Base-by-base conservation (phyloP, 768 basidiomycete species). In the Mycena metata region DNA sequence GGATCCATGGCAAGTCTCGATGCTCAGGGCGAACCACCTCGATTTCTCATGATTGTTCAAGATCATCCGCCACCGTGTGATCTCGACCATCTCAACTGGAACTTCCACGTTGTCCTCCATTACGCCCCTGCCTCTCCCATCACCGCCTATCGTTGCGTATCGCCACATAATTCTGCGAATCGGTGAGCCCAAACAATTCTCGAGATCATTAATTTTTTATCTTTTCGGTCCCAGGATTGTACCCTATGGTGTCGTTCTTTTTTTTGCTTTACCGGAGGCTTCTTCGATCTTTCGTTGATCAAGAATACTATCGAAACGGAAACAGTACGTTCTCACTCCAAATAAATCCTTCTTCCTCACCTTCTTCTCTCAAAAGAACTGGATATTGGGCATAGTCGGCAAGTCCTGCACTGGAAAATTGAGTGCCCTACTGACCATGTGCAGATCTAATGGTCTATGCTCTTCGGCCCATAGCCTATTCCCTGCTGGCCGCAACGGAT, bases 161-260 rank as follows among this genome's bases (percentile, higher is more conserved):
- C 52, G 62, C 52, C 21, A 26, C 16, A 65, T 65, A 26, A 64
- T 69, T 15, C 4, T 69, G 6, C 54, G 67, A 19, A 64, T 64
- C 23, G 61, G 62, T 64, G 41, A 24, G 60, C 19, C 23, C 26
- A 9, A n/a, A 30, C 30, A n/a, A n/a, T n/a, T n/a, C 30, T 30
- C 30, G 6, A 30, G 30, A 6, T 6, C 17, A 36, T 17, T 15
- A 9, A n/a, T 9, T 21, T 41, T 45, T 59, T 21, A 24, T 26
- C 11, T n/a, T 36, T 33, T 17, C 21, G 5, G 2, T 1, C 2
- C 3, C 12, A 69, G 67, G 61, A 3, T 30, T 69, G 16, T 69
- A 69, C 30, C 67, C 67, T 7, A n/a, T 69, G 17, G 3, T 64
- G 13, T 69, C 67, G 36, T 58, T 30, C 3, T 30, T 30, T 30